Evolutionary conservation across 768 basidiomycete species (phyloP).

Genomic region (Rhodotorula graminis): DNA sequence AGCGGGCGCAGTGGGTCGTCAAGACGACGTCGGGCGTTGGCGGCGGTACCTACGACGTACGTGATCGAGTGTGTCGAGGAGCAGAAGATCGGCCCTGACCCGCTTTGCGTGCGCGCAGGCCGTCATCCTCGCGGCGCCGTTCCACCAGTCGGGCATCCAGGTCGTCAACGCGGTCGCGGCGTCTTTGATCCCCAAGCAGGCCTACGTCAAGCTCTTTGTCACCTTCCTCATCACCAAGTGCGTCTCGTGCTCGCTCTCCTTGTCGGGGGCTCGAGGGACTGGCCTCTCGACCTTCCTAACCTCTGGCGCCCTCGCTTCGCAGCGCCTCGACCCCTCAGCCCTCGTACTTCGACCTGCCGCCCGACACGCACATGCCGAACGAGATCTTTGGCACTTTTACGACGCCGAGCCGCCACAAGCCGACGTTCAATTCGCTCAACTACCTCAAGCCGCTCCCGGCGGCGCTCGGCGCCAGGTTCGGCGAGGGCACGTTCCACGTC

Average conservation of each 20-base stretch:
- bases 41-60: conserved; percentile 31
- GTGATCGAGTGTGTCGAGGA: too few relatives aligned
- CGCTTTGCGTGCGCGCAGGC: conserved; percentile 62
- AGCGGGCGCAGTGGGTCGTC: conserved; percentile 27
- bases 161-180: conserved; percentile 42
- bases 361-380: conserved; percentile 52
- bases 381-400: conserved; percentile 70
- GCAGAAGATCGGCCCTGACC: too few relatives aligned
- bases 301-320: background rate
- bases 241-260: conserved; percentile 43
- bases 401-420: conserved; percentile 46
- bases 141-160: conserved; percentile 56
- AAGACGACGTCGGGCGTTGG: conserved; percentile 11
- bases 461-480: background rate
- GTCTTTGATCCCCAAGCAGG: conserved; percentile 60
- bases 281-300: too few relatives aligned
- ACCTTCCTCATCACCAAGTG: conserved; percentile 75
- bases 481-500: conserved; percentile 54
- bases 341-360: conserved; percentile 62
- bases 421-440: conserved; percentile 80
- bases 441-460: conserved; percentile 53
- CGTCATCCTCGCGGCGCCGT: conserved; percentile 82
- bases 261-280: too few relatives aligned
- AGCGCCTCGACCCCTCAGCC: conserved; percentile 51
- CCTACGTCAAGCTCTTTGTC: conserved; percentile 80